Conservation (phyloP, 257 asterid genomes). For the Solanum tacnaense region DNA sequence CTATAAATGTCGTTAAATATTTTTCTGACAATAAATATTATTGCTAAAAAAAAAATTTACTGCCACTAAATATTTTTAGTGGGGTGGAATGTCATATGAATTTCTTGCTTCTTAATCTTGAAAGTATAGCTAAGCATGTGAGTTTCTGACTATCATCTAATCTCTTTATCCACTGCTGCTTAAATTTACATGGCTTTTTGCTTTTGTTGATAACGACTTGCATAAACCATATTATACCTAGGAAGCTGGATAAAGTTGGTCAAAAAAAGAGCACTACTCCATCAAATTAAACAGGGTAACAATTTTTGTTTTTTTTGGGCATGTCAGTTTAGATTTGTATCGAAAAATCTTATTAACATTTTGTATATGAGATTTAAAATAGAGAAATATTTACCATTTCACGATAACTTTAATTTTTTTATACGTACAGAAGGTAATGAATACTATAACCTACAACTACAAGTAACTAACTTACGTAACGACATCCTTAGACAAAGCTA, state of each 20-base stretch:
- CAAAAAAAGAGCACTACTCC: background rate
- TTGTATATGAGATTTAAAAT: background rate
- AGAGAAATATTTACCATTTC: background rate
- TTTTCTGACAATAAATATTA: no score
- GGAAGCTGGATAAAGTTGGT: background rate
- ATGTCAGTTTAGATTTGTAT: no score
- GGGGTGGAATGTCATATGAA: background rate
- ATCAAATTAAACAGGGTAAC: background rate
- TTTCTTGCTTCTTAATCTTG: background rate
- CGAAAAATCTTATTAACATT: background rate
- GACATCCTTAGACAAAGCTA: background rate
- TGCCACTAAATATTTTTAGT: no score
- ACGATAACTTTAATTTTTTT: background rate
- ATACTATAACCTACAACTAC: background rate
- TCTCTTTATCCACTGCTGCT: background rate
- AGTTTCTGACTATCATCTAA: background rate
- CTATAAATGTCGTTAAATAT: no score
- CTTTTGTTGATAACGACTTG: slow-evolving; percentile 4
- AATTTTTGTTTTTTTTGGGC: no score
- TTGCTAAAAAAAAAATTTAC: no score
- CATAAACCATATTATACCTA: background rate
- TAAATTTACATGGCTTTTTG: background rate
- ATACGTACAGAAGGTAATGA: background rate
- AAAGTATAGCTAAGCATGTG: background rate
- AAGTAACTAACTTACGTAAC: background rate